Evolutionary conservation across 192 early-diverging fungal genomes (phyloP).

Genomic region (Radiomyces spectabilis): DNA sequence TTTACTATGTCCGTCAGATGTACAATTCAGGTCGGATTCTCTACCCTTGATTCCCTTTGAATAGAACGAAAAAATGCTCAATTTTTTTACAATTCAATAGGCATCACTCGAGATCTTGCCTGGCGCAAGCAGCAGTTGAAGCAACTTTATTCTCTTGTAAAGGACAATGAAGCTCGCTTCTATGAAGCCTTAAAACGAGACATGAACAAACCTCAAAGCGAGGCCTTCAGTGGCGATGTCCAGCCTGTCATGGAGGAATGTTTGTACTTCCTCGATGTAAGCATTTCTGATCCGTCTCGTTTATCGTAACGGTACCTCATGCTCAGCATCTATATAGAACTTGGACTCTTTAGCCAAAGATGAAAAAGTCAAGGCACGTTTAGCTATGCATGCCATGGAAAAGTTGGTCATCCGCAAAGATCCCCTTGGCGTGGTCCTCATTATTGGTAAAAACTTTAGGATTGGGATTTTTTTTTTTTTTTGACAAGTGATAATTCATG

Average conservation of each 20-base stretch:
- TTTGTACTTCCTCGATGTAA: constrained; percentile 21
- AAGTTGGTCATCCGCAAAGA: constrained; percentile 49
- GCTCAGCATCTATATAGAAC: constrained; percentile 32
- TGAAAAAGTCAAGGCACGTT: constrained; percentile 23
- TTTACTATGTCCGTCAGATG: constrained; percentile 23
- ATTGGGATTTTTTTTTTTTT: too few relatives aligned
- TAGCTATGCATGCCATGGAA: constrained; percentile 33
- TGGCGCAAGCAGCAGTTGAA: constrained; percentile 53
- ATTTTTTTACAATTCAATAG: constrained; percentile 1
- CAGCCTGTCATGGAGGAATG: constrained; percentile 33
- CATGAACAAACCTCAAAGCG: constrained; percentile 41
- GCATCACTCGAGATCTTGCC: constrained; percentile 30
- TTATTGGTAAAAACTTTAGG: constrained; percentile 53
- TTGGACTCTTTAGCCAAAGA: constrained; percentile 51
- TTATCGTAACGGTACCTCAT: not conserved
- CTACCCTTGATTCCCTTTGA: not conserved
- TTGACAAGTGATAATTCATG: not conserved
- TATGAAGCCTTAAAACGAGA: constrained; percentile 49
- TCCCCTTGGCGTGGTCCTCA: constrained; percentile 65
- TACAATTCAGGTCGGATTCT: constrained; percentile 28
- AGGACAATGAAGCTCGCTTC: constrained; percentile 45
- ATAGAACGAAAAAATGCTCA: not conserved
- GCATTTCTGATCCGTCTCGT: not conserved
- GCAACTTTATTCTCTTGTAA: constrained; percentile 47
- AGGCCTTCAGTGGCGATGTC: constrained; percentile 47